Base-by-base conservation (phyloP, 2,329 filamentous ascomycete genomes). In the Trichoderma sp. region DNA sequence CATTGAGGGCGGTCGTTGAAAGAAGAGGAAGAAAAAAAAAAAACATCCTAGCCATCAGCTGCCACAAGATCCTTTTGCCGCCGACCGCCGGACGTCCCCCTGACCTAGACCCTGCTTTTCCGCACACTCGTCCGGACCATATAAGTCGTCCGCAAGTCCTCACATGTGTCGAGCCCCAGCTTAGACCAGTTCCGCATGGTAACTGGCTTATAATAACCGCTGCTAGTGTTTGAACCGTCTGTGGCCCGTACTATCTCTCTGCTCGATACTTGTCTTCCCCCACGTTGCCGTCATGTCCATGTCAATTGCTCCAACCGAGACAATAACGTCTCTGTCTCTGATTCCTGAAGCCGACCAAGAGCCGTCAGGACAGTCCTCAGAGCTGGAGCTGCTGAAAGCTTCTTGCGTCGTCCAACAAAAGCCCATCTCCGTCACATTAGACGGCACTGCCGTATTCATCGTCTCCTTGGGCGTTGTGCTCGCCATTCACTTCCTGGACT, bases 351-450 rank as follows among this genome's bases (percentile, higher is more conserved):
- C 71, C 22, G 69, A 70, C 27, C 68, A 67, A 6, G 60, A 67
- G n/a, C 15, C 48, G 22, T 34, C 64, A 25, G 19, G 50, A 5
- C 17, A 35, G 15, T n/a, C 27, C 37, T 53, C 54, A 25, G 67
- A 68, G 48, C n/a, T 45, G 13, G 67, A 66, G 8, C 19, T 52
- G 35, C 45, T 64, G 17, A 50, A 54, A 12, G 39, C 64, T 10
- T 61, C 67, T 6, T 70, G 66, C 42, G 34, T 74, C 35, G 72
- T 84, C 69, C 80, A 80, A 37, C 84, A 87, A 74, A 80, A 83
- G 70, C 80, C 84, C 53, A 78, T 87, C 65, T 83, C 81, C 48
- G 74, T 88, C 63, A 87, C 85, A 0, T 81, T 89, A 15, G 80
- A 86, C 64, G 84, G 83, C 42, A 75, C 79, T 8, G 78, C 81